Evolutionary conservation across 2,329 filamentous ascomycete species (phyloP).

Genomic region (Clonostachys rhizophaga): DNA sequence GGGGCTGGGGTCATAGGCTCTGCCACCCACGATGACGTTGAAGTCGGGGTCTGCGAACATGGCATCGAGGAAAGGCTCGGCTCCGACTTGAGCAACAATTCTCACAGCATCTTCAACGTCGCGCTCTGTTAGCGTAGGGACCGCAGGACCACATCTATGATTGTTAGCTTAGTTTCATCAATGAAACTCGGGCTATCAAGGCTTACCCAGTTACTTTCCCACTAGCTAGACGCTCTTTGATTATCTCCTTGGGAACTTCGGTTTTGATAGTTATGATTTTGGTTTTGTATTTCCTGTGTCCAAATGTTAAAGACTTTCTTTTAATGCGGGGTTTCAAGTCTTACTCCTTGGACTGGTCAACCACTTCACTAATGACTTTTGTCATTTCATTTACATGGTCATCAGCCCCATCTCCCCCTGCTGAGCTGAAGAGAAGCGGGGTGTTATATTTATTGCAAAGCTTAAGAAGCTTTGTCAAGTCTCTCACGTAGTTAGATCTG

Average conservation of each 20-base stretch:
- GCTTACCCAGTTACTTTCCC: constrained; percentile 3
- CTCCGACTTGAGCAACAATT: constrained; percentile 36
- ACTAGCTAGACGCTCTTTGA: constrained; percentile 17
- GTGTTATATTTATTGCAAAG: constrained; percentile 19
- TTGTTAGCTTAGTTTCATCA: constrained; percentile 8
- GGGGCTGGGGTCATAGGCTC: constrained; percentile 27
- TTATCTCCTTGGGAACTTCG: constrained; percentile 22
- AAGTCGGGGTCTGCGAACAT: constrained; percentile 30
- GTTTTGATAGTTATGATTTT: constrained; percentile 28
- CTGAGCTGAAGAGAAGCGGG: constrained; percentile 32
- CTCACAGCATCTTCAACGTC: constrained; percentile 25
- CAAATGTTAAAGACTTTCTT: no score
- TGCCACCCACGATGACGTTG: constrained; percentile 37
- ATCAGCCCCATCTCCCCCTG: constrained; percentile 36
- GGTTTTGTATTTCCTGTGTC: constrained; percentile 7
- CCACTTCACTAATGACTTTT: constrained; percentile 28
- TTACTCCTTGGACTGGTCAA: constrained; percentile 23
- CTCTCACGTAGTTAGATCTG: constrained; percentile 30
- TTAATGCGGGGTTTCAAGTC: constrained; percentile 2
- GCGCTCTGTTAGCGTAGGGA: constrained; percentile 26
- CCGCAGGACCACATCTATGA: constrained; percentile 27
- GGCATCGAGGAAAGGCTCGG: constrained; percentile 31
- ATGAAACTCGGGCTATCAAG: no score
- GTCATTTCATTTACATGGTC: constrained; percentile 31
- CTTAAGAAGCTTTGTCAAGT: constrained; percentile 29